phyloP scores from a whole-genome alignment of 2,329 filamentous ascomycete genomes.

The Clathrospora elynae region DNA sequence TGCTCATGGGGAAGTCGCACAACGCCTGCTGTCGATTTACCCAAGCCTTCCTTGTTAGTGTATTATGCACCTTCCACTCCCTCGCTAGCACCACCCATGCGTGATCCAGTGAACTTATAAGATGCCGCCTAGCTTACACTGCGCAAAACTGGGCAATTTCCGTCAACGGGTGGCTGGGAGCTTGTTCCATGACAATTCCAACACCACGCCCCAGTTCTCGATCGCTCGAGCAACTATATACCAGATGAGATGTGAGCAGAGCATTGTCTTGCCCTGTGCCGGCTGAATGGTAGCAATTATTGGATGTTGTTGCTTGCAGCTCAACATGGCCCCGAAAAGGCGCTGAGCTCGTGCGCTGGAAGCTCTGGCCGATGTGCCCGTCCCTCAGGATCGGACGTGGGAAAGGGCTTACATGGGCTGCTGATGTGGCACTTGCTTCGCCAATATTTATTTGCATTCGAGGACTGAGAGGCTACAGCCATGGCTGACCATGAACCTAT shows the following conservation, averaged over 20 bases:
- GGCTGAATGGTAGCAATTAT: slow-evolving; percentile 12
- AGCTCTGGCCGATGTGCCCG: slow-evolving; percentile 7
- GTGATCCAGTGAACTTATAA: slow-evolving; percentile 1
- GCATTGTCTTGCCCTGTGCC: not conserved
- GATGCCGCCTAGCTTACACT: slow-evolving; percentile 9
- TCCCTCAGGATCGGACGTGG: not conserved
- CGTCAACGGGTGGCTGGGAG: slow-evolving; percentile 9
- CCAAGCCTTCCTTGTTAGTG: slow-evolving; percentile 4
- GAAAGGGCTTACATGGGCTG: slow-evolving; percentile 3
- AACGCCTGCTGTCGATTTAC: not conserved
- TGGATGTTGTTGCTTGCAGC: slow-evolving; percentile 2
- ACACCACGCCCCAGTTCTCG: slow-evolving; percentile 3
- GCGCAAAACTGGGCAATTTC: slow-evolving; percentile 11
- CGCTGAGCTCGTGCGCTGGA: slow-evolving; percentile 2
- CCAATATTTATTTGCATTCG: slow-evolving; percentile 9
- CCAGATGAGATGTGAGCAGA: slow-evolving; percentile 1
- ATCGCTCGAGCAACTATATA: slow-evolving; percentile 1
- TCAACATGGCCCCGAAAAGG: slow-evolving; percentile 1
- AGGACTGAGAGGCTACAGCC: slow-evolving; percentile 5
- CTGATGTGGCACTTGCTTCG: slow-evolving; percentile 14
- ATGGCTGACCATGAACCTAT: slow-evolving; percentile 9
- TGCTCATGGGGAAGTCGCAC: slow-evolving; percentile 10
- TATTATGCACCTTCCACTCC: slow-evolving; percentile 4
- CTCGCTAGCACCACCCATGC: slow-evolving; percentile 7
- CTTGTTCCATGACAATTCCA: slow-evolving; percentile 7